phyloP scores from a whole-genome alignment of 2,329 filamentous ascomycete genomes.

The Colletotrichum liaoningense region DNA sequence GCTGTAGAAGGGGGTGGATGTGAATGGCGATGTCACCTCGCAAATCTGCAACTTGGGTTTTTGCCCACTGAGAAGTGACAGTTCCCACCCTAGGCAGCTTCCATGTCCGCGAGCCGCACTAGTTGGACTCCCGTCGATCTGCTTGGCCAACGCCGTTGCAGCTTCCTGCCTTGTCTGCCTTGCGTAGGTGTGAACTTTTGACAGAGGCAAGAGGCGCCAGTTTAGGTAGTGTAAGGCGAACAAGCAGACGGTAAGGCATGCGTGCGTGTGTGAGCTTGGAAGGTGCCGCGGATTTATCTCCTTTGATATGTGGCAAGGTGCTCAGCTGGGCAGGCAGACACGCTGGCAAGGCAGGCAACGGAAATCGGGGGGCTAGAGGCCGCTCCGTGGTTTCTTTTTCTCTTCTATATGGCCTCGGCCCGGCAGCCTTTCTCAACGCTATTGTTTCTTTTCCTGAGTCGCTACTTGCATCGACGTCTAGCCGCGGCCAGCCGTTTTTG shows the following conservation, averaged over 20 bases:
- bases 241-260: not conserved
- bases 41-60: not conserved
- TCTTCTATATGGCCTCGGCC: not conserved
- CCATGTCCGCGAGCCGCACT: not conserved
- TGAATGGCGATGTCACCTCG: not conserved
- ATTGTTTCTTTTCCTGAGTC: not conserved
- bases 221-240: not conserved
- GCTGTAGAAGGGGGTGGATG: not conserved
- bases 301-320: not conserved
- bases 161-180: not conserved
- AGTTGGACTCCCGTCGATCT: not conserved
- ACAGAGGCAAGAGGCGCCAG: not conserved
- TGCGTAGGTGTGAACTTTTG: not conserved
- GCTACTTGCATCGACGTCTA: not conserved
- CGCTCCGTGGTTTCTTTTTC: not conserved
- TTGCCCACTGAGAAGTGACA: not conserved
- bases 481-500: not conserved
- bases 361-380: not conserved
- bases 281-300: not conserved
- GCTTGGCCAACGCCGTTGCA: not conserved
- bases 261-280: not conserved
- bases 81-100: not conserved
- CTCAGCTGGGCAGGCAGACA: not conserved
- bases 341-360: not conserved
- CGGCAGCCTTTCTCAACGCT: not conserved